Conservation (phyloP, 345 rosid genomes). For the Barbarea vulgaris region DNA sequence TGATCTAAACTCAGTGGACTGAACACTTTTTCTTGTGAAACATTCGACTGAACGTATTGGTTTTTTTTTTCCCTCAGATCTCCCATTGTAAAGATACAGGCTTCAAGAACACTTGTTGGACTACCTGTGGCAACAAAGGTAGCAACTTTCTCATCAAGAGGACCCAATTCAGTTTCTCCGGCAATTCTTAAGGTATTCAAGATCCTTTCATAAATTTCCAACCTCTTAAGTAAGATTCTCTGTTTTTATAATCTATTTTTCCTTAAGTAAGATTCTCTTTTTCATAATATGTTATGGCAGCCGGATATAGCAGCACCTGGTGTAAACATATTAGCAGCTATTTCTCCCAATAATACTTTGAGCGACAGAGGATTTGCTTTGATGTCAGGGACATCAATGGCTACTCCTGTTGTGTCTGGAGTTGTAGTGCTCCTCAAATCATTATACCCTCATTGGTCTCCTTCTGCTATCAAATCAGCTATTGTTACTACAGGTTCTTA, state of each 20-base stretch:
- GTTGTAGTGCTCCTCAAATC: constrained; percentile 45
- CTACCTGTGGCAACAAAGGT: constrained; percentile 14
- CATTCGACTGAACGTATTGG: background rate
- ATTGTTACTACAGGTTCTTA: constrained; percentile 50
- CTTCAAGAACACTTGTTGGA: constrained; percentile 23
- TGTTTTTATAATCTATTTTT: too few species aligned
- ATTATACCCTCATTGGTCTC: constrained; percentile 47
- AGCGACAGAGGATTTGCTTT: constrained; percentile 26
- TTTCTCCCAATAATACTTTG: background rate
- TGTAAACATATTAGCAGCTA: constrained; percentile 45
- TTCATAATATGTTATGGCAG: constrained; percentile 33
- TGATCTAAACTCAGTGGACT: too few species aligned
- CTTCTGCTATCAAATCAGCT: constrained; percentile 50
- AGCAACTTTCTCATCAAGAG: constrained; percentile 31
- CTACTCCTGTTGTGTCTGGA: constrained; percentile 47
- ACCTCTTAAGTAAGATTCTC: background rate
- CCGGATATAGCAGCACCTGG: constrained; percentile 55
- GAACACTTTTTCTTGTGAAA: background rate
- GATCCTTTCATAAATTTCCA: background rate
- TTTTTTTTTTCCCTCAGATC: background rate
- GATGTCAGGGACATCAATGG: constrained; percentile 48
- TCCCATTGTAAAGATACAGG: constrained; percentile 14
- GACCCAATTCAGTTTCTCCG: constrained; percentile 28
- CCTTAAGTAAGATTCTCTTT: background rate
- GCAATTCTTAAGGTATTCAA: constrained; percentile 25